Evolutionary conservation across 1,284 basidiomycete genomes (phyloP).

Genomic region (Agroathelia rolfsii): DNA sequence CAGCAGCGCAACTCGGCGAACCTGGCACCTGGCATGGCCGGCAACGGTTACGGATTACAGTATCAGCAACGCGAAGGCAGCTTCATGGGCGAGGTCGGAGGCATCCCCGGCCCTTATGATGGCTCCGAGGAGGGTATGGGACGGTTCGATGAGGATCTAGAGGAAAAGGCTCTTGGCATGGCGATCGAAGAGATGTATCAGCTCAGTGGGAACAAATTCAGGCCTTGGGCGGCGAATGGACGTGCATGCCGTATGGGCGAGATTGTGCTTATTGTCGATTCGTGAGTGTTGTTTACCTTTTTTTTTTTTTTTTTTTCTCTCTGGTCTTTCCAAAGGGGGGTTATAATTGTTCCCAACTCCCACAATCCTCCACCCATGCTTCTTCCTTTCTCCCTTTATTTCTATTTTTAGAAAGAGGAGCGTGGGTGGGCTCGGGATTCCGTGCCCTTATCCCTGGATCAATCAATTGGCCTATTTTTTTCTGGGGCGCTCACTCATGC

Average conservation of each 20-base stretch:
- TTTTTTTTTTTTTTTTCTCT: no score
- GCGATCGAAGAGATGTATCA: conserved; percentile 35
- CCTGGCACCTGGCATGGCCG: conserved; percentile 8
- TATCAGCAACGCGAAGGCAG: conserved; percentile 25
- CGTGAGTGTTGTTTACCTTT: no score
- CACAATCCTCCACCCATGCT: no score
- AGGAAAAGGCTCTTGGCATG: conserved; percentile 29
- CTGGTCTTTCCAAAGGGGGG: no score
- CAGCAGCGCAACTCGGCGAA: conserved; percentile 9
- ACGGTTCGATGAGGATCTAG: conserved; percentile 22
- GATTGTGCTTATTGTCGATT: conserved; percentile 39
- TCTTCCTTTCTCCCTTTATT: no score
- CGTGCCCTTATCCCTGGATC: no score
- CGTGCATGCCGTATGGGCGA: conserved; percentile 30
- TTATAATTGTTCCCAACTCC: no score
- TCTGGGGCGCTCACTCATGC: no score
- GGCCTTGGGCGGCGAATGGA: conserved; percentile 32
- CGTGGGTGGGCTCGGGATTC: no score
- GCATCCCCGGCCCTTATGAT: conserved; percentile 10
- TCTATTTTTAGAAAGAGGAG: no score
- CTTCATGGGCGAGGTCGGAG: conserved; percentile 19
- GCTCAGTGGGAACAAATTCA: conserved; percentile 24
- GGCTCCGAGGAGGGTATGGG: conserved; percentile 12
- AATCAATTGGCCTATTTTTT: no score
- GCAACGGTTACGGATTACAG: conserved; percentile 23